A percentile compares a stretch with the other conserved stretches of the same genome.
Evolutionary conservation across 2,329 filamentous ascomycete species (phyloP).

Genomic region (Colletotrichum acutatum): DNA sequence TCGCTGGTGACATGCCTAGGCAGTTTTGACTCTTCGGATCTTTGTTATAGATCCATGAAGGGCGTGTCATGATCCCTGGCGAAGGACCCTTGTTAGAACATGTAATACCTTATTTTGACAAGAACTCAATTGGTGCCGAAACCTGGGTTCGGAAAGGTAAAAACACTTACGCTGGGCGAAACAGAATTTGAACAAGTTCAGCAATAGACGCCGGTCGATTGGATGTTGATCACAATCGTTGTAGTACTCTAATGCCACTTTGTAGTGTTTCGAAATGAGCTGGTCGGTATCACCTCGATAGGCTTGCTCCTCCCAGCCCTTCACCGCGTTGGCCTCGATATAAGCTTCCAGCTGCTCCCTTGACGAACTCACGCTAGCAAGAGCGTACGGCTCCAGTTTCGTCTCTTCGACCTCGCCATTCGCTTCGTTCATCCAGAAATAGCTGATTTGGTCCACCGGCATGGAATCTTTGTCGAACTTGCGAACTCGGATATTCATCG

Average conservation of each 20-base stretch:
- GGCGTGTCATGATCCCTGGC: conserved; percentile 45
- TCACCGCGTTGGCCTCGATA: conserved; percentile 39
- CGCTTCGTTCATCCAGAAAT: conserved; percentile 49
- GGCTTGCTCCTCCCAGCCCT: conserved; percentile 14
- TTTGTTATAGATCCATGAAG: conserved; percentile 52
- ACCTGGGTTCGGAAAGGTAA: background rate
- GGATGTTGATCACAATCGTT: background rate
- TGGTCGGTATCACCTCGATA: conserved; percentile 3
- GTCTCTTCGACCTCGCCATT: conserved; percentile 40
- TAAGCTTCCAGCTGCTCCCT: conserved; percentile 49
- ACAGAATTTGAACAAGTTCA: conserved; percentile 55
- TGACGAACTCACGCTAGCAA: conserved; percentile 50
- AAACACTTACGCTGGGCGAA: conserved; percentile 57
- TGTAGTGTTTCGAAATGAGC: conserved; percentile 38
- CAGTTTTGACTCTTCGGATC: conserved; percentile 52
- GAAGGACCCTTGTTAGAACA: conserved; percentile 45
- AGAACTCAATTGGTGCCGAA: background rate
- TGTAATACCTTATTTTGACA: background rate
- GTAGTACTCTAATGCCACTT: conserved; percentile 38
- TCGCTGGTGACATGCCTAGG: conserved; percentile 39
- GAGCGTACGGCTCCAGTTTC: conserved; percentile 52
- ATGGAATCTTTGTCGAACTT: conserved; percentile 47
- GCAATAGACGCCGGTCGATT: conserved; percentile 49
- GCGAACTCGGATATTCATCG: conserved; percentile 53
- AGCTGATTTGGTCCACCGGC: conserved; percentile 49